Base-by-base conservation (phyloP, 2,329 filamentous ascomycete species). In the Hawksworthiomyces lignivorus region DNA sequence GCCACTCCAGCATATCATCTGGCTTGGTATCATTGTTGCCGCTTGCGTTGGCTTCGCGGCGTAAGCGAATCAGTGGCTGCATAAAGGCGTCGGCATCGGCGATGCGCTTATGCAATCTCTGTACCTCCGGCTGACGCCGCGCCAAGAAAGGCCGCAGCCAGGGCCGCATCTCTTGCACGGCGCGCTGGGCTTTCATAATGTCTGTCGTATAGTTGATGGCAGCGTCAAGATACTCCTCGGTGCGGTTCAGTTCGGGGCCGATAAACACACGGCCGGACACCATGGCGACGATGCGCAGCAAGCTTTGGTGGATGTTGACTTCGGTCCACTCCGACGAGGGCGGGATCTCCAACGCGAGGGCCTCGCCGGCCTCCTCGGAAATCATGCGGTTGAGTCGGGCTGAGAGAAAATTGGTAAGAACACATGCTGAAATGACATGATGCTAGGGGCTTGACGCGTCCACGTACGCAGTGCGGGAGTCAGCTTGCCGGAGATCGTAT, bases 1-100 rank as follows among this genome's bases (percentile, higher is more conserved):
- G 32, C 69, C 69, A 72, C 49, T 70, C 64, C 19, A 69, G 55
- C 56, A 71, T 66, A 45, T 73, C 69, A 41, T 70, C 62, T 0
- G 67, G 65, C 46, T 61, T 62, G 3, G 49, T 31, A 1, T 50
- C 53, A 9, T 47, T 41, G 9, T 26, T 26, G 2, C 2, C 8
- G 12, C 45, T 44, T 33, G 44, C 42, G 11, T 51, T 48, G 17
- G 53, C 50, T 24, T 48, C 42, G 9, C 67, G 54, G 19, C 55
- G 46, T n/a, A n/a, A n/a, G 9, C 48, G 39, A 6, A 70, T 54
- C 1, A 67, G 40, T 3, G 65, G 64, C 7, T 43, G 38, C 11
- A 71, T 44, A 34, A 69, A 63, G 1, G 44, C 49, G 7, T 58
- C 51, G 0, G 61, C 62, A 20, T 62, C 52, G 6, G 50, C 42